Evolutionary conservation across 306 rosid species (phyloP), one percentile per base, ranked within the genome.

Genomic region (Myrica gale): DNA sequence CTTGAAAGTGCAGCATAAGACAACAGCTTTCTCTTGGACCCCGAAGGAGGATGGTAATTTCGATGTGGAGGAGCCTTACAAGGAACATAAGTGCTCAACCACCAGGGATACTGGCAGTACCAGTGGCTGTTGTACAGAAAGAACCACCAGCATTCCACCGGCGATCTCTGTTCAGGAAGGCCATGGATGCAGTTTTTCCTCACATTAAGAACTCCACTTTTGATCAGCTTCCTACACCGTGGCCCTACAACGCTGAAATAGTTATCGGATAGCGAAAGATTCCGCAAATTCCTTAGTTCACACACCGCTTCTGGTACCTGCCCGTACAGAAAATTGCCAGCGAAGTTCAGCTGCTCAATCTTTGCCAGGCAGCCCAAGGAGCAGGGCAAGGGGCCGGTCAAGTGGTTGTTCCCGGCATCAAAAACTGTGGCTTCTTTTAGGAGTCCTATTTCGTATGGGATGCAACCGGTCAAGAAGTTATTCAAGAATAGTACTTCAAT

Each of bases 1-100:
- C 77, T 84, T 0, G 85, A 80, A 62, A 86, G 89, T 43, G 90
- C 90, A 37, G 86, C 84, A 50, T 89, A 87, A 16, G 90, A 81
- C 42, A 85, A 53, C 86, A 87, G 66, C 71, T 75, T 71, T 75
- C 93, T 87, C 76, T 62, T 50, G 15, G 82, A 76, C 15, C 1
- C 76, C 43, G 7, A 52, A 6, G 1, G 13, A 0, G 84, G 37
- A 71, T 4, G 41, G 72, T 9, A 19, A 76, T 1, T 41, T 39
- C 13, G 17, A 4, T 6, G 1, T 0, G 63, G 41, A 20, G 54
- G 68, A 44, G 8, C 79, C 41, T 57, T 13, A 54, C 90, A 87
- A 44, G 87, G 88, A 74, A 81, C 68, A 16, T 42, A 42, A 41
- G 75, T n/a, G 43, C 50, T 79, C 44, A 58, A 75, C 44, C 76